Evolutionary conservation across 208 protist species (phyloP).

Genomic region (Acanthamoeba culbertsoni): DNA sequence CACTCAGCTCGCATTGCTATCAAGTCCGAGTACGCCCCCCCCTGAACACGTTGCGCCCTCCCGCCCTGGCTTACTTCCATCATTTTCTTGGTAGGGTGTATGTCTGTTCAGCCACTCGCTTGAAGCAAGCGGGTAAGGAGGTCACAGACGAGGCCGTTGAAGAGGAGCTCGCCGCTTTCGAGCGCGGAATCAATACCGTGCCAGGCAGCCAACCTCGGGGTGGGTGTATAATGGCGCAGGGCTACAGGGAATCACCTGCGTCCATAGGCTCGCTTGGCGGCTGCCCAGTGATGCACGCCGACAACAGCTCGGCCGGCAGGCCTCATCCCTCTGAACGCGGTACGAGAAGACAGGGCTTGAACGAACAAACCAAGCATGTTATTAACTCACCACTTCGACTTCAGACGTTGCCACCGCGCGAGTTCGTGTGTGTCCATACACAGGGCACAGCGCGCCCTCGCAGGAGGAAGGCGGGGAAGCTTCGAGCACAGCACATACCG

Average conservation of each 20-base stretch:
- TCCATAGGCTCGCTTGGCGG: background rate
- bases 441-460: background rate
- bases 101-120: background rate
- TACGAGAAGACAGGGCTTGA: too few species aligned
- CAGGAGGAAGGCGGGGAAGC: background rate
- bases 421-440: constrained; percentile 25
- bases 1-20: background rate
- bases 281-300: background rate
- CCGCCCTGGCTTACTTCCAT: background rate
- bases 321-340: background rate
- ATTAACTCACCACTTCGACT: too few species aligned
- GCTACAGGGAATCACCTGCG: background rate
- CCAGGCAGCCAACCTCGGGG: background rate
- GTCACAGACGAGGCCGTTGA: background rate
- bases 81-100: background rate
- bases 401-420: too few species aligned
- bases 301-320: background rate
- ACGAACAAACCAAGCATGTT: too few species aligned
- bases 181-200: background rate
- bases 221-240: background rate
- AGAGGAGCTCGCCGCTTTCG: background rate
- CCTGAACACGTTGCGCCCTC: background rate
- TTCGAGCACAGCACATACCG: too few species aligned
- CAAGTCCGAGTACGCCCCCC: background rate
- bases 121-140: constrained; percentile 11